Evolutionary conservation across 371 early-diverging fungal genomes (phyloP), one percentile per base, ranked within the genome.

Genomic region (Haplosporangium sp.): DNA sequence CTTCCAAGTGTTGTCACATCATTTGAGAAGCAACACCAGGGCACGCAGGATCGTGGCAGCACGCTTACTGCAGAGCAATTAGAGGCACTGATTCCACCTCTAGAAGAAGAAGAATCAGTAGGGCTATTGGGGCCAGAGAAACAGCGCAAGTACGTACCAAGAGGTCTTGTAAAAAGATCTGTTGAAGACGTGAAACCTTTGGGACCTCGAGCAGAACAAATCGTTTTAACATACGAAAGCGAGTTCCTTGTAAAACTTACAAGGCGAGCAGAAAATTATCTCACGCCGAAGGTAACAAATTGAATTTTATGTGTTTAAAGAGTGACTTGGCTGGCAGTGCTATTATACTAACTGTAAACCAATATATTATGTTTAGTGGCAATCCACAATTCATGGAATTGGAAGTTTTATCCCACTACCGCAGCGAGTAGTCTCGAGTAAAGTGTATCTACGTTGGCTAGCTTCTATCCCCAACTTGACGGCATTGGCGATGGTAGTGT

Each of bases 1-100:
- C 64, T 61, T 42, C 71, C 75, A 3, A 60, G 47, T n/a, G 63
- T 75, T 4, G 75, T 81, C 7, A 45, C 59, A 11, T 74, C 75
- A 11, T 81, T 81, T 58, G 81, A 81, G 48, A 81, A 71, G 56
- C 71, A 81, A 44, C 75, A 81, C 34, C 75, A 81, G 13, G 62
- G 69, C 17, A 62, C 58, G 5, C 69, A 58, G 4, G 71, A 71
- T 10, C 57, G 66, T 1, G 72, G 71, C 4, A 61, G 74, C 37
- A 61, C 67, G 13, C 42, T 81, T 45, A 72, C 72, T 5, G 63
- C 55, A 15, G 81, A 81, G 66, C 72, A 81, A 52, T 48, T 81
- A 20, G 71, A 74, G 38, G 48, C 67, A 5, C 48, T 81, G 19
- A 68, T 71, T 0, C 68, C 72, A 11, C 81, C 81, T 10, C 48